Conservation (phyloP, 1,284 basidiomycete species). For the Afroboletus lepidellus region DNA sequence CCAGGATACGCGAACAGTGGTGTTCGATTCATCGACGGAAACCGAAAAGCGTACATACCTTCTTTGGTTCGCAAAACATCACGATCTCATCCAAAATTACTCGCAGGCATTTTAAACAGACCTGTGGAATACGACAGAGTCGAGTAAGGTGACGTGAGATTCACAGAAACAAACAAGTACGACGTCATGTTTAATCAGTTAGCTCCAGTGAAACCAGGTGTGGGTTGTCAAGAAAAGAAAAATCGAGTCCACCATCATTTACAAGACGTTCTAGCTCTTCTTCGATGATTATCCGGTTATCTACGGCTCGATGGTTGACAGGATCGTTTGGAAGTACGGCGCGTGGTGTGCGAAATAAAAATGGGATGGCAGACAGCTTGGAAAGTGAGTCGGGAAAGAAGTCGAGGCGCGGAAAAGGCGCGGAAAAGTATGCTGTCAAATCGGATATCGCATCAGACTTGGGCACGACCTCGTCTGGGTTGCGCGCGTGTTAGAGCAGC, state of each 20-base stretch:
- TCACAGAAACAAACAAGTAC: constrained; percentile 1
- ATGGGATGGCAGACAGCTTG: constrained; percentile 35
- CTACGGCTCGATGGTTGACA: neutral
- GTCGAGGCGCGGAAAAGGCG: constrained; percentile 12
- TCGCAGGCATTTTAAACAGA: neutral
- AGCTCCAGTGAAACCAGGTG: constrained; percentile 19
- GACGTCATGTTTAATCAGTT: constrained; percentile 5
- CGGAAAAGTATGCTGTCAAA: neutral
- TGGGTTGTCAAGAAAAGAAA: constrained; percentile 31
- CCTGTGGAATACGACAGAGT: neutral
- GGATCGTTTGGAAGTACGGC: constrained; percentile 1
- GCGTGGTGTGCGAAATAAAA: constrained; percentile 29
- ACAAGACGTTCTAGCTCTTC: constrained; percentile 24
- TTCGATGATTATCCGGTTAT: constrained; percentile 22
- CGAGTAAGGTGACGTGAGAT: neutral
- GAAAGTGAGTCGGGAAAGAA: constrained; percentile 14
- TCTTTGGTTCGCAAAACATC: neutral
- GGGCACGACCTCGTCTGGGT: constrained; percentile 6
- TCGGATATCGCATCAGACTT: neutral
- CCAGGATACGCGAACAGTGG: too few relatives aligned
- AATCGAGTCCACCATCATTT: constrained; percentile 24
- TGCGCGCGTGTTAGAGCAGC: constrained; percentile 13
- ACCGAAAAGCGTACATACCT: too few relatives aligned
- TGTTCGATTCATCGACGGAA: too few relatives aligned
- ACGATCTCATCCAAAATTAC: neutral